A percentile compares a stretch with the other conserved stretches of the same genome.
Conservation (phyloP, 257 asterid species). For the Solanum piurae region DNA sequence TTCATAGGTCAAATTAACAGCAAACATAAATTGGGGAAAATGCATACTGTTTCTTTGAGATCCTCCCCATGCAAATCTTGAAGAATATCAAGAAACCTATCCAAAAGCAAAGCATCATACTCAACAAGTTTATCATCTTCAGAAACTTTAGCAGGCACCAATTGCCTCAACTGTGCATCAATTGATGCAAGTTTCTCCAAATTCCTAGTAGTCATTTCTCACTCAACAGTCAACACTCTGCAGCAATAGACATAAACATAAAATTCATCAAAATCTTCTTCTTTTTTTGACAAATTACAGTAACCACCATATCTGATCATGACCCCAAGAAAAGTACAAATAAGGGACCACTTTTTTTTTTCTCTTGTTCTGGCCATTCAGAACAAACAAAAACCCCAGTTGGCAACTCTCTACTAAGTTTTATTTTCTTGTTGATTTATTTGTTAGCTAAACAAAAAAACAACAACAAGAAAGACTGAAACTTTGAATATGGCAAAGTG, state of each 20-base stretch:
- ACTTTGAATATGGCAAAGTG: neutral
- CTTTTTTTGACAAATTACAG: neutral
- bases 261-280: neutral
- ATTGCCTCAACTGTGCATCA: constrained; percentile 37
- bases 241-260: neutral
- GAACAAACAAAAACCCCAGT: neutral
- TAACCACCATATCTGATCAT: constrained; percentile 8
- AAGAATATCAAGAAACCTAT: constrained; percentile 42
- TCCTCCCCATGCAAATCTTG: constrained; percentile 44
- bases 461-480: neutral
- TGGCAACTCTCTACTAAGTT: neutral
- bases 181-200: constrained; percentile 40
- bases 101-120: constrained; percentile 46
- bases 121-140: constrained; percentile 47
- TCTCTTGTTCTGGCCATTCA: neutral
- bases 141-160: constrained; percentile 40
- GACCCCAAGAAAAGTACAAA: neutral
- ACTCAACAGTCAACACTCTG: constrained; percentile 5
- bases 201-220: constrained; percentile 23
- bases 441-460: neutral
- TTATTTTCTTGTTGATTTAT: neutral
- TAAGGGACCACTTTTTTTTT: neutral
- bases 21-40: neutral
- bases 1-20: neutral
- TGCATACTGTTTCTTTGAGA: constrained; percentile 29